Conservation (phyloP, 2,329 filamentous ascomycete species). For the Talaromyces amestolkiae region DNA sequence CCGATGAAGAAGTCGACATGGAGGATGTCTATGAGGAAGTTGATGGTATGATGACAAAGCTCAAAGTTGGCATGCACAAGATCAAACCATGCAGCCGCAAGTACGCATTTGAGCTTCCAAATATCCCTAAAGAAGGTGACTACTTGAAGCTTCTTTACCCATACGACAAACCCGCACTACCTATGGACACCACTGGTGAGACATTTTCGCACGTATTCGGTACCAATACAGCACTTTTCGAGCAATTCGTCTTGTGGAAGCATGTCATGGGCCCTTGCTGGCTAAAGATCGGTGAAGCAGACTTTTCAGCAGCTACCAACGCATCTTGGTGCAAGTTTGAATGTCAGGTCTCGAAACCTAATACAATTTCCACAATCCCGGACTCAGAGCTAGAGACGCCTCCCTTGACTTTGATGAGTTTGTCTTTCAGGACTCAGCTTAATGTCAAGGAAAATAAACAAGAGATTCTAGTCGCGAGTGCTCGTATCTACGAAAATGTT, state of each 20-base stretch:
- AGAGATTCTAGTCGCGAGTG: constrained; percentile 87
- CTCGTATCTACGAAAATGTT: constrained; percentile 88
- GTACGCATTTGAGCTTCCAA: constrained; percentile 90
- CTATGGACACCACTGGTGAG: constrained; percentile 70
- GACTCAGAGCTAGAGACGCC: constrained; percentile 81
- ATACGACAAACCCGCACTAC: constrained; percentile 75
- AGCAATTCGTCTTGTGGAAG: constrained; percentile 98
- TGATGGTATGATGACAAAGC: constrained; percentile 79
- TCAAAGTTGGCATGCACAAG: constrained; percentile 85
- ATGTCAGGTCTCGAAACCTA: constrained; percentile 74
- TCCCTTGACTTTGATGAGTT: constrained; percentile 91
- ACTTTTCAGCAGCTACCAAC: constrained; percentile 82
- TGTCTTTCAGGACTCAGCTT: constrained; percentile 81
- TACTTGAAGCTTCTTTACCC: constrained; percentile 97
- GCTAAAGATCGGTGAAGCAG: constrained; percentile 82
- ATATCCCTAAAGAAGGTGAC: constrained; percentile 81
- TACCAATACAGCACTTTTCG: constrained; percentile 87
- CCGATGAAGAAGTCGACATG: constrained; percentile 77
- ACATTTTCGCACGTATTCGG: constrained; percentile 96
- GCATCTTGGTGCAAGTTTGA: constrained; percentile 97
- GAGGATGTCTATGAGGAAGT: constrained; percentile 87
- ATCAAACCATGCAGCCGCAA: constrained; percentile 87
- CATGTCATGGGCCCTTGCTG: constrained; percentile 99
- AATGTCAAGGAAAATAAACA: constrained; percentile 94
- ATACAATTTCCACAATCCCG: constrained; percentile 67